Conservation (phyloP, 1,284 basidiomycete genomes). For the Sanghuangporus sanghuang region DNA sequence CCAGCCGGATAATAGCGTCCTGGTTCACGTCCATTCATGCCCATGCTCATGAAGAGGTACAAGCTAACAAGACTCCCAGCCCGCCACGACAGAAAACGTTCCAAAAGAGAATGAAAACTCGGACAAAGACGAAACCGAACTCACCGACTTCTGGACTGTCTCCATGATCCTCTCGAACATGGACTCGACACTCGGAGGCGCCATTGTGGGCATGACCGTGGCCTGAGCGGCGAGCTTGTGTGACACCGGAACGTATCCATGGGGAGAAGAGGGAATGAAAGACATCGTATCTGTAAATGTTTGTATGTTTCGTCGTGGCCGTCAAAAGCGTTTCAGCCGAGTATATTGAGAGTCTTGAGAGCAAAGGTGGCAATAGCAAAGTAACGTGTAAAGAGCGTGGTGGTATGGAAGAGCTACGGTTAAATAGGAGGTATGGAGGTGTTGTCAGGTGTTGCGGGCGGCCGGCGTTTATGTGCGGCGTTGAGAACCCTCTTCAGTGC, state of each 20-base stretch:
- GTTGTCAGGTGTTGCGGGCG: background rate
- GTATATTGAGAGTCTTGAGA: background rate
- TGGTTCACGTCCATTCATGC: background rate
- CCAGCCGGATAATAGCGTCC: background rate
- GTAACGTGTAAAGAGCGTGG: background rate
- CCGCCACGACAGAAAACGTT: background rate
- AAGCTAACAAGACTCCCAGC: background rate
- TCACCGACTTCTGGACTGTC: slow-evolving; percentile 66
- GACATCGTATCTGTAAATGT: background rate
- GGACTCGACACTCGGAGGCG: slow-evolving; percentile 39
- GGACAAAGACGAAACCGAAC: slow-evolving; percentile 23
- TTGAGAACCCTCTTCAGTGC: background rate
- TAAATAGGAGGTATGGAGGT: background rate
- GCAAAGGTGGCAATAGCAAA: background rate
- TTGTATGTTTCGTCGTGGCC: no score
- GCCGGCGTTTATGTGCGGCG: background rate
- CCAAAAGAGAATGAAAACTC: background rate
- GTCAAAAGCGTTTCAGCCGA: background rate
- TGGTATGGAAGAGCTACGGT: background rate
- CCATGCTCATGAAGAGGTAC: background rate
- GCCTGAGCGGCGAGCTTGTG: background rate
- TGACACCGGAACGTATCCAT: background rate
- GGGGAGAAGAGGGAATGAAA: background rate
- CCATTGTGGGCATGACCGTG: background rate
- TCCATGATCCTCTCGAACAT: slow-evolving; percentile 76